A percentile compares a stretch with the other conserved stretches of the same genome.
These are phyloP conservation scores for Sarocladium brachiariae DNA, from an alignment of 2,329 filamentous ascomycete species.

Conservation along the genomic window DNA sequence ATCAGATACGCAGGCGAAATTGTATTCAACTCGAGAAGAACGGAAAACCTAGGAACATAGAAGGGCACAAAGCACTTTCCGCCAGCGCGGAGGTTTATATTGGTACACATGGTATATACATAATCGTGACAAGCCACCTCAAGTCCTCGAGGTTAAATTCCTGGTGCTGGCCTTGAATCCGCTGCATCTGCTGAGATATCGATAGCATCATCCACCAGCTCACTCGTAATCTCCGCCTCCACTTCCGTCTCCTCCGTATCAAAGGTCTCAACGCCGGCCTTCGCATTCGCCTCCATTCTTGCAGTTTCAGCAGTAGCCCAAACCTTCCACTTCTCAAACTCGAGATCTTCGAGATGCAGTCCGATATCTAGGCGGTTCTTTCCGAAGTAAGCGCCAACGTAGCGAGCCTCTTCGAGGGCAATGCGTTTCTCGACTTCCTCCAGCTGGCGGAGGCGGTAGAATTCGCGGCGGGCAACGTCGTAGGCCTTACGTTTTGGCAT, in stretches of 20 bases:
- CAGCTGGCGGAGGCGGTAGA: conserved; percentile 75
- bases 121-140: conserved; percentile 12
- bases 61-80: conserved; percentile 2
- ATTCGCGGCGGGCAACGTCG: conserved; percentile 80
- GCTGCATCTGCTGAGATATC: not conserved
- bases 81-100: not conserved
- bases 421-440: conserved; percentile 79
- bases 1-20: conserved; percentile 31
- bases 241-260: conserved; percentile 26
- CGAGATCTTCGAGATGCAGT: conserved; percentile 72
- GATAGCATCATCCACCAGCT: not conserved
- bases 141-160: not conserved
- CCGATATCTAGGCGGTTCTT: conserved; percentile 67
- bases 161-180: not conserved
- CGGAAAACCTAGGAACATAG: conserved; percentile 4
- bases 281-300: conserved; percentile 31
- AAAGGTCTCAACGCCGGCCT: conserved; percentile 36
- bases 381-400: conserved; percentile 85
- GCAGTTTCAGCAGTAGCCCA: conserved; percentile 57
- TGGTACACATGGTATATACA: conserved; percentile 15
- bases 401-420: conserved; percentile 78
- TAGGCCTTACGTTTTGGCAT: conserved; percentile 67
- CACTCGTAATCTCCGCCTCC: not conserved
- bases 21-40: conserved; percentile 31
- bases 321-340: conserved; percentile 77